Evolutionary conservation across 2,329 filamentous ascomycete genomes (phyloP).

Genomic region (Aureobasidium sp.): DNA sequence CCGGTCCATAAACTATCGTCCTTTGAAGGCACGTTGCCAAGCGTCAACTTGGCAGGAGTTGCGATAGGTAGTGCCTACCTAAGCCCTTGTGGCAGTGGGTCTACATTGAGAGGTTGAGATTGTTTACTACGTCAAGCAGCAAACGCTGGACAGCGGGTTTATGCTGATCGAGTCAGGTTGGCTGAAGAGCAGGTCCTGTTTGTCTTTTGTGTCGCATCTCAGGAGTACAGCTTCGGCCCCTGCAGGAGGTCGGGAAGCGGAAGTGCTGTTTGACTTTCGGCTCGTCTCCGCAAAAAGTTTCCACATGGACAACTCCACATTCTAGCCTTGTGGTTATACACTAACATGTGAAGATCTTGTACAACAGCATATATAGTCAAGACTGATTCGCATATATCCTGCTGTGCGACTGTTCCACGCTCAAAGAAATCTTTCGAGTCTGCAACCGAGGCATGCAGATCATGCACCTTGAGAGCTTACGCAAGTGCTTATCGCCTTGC

Average conservation of each 20-base stretch:
- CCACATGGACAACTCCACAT: not conserved
- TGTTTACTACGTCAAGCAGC: not conserved
- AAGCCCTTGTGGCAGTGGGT: not conserved
- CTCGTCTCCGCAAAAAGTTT: not conserved
- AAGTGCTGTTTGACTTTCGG: slow-evolving; percentile 10
- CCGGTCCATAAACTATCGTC: not conserved
- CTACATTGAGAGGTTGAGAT: not conserved
- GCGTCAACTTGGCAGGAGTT: slow-evolving; percentile 7
- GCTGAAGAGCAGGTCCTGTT: not conserved
- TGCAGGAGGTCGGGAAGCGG: not conserved
- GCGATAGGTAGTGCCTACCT: not conserved
- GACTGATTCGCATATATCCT: not conserved
- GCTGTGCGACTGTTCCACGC: no score
- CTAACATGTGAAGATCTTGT: not conserved
- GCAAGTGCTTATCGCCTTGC: slow-evolving; percentile 7
- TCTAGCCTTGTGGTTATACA: not conserved
- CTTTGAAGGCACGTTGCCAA: slow-evolving; percentile 8
- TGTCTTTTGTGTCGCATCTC: not conserved
- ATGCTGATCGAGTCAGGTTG: not conserved
- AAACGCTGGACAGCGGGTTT: not conserved
- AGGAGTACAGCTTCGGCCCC: not conserved
- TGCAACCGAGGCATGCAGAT: not conserved
- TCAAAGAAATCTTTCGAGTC: not conserved
- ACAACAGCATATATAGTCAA: not conserved
- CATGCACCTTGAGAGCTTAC: not conserved